Conservation (phyloP, 805 yeast species). For the Metschnikowia shivogae region DNA sequence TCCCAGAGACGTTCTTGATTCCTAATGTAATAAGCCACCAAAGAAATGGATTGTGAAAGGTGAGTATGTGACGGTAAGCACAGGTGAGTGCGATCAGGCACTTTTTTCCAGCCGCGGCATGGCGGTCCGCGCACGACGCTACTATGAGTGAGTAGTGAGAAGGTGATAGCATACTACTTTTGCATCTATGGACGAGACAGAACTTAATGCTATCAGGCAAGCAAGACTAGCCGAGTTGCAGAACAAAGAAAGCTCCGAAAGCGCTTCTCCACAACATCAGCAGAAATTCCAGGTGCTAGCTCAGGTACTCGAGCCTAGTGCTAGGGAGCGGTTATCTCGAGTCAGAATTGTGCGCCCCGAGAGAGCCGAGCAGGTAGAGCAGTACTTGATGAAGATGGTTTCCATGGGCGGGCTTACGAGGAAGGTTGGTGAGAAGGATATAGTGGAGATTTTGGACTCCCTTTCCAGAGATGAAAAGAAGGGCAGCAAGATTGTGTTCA, state of each 20-base stretch:
- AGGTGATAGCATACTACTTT: not conserved
- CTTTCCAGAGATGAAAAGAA: slow-evolving; percentile 69
- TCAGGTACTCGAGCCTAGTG: slow-evolving; percentile 74
- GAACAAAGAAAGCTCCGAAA: slow-evolving; percentile 41
- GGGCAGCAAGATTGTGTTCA: slow-evolving; percentile 59
- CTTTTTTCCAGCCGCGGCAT: slow-evolving; percentile 2
- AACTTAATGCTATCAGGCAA: slow-evolving; percentile 83
- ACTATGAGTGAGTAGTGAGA: not conserved
- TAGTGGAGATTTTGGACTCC: slow-evolving; percentile 79
- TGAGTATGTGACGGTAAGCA: not conserved
- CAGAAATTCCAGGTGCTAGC: slow-evolving; percentile 45
- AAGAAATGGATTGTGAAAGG: too few relatives aligned
- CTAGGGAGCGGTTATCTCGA: slow-evolving; percentile 82
- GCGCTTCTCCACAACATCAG: slow-evolving; percentile 26
- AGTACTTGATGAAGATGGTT: slow-evolving; percentile 66
- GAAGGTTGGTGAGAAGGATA: slow-evolving; percentile 75
- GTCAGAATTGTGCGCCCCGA: slow-evolving; percentile 89
- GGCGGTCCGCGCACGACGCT: slow-evolving; percentile 2
- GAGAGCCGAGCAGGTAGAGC: slow-evolving; percentile 83
- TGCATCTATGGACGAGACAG: slow-evolving; percentile 71
- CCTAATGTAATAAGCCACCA: too few relatives aligned
- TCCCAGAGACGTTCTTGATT: too few relatives aligned
- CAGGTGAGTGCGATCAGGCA: not conserved
- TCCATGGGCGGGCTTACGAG: slow-evolving; percentile 71
- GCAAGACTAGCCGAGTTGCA: slow-evolving; percentile 89